Conservation (phyloP, 2,329 filamentous ascomycete species). For the Trichoderma afroharzianum region DNA sequence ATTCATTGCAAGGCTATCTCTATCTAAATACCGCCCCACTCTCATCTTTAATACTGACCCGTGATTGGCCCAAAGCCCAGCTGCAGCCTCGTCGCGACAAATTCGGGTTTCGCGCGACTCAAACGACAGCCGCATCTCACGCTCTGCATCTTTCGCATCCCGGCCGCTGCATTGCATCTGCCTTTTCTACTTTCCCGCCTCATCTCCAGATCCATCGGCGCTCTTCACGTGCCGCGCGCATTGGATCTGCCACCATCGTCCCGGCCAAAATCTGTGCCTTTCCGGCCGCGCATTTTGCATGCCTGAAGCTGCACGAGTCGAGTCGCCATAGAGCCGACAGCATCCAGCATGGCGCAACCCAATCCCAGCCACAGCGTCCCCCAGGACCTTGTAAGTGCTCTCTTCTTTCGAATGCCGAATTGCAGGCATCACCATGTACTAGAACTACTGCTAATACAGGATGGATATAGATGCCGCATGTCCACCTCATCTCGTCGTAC, state of each 20-base stretch:
- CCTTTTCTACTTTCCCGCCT: neutral
- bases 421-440: neutral
- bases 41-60: neutral
- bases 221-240: constrained; percentile 2
- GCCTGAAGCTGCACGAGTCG: neutral
- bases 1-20: neutral
- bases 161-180: neutral
- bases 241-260: neutral
- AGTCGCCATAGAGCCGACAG: constrained; percentile 5
- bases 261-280: neutral
- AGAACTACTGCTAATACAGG: constrained; percentile 21
- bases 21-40: constrained; percentile 22
- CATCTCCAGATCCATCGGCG: constrained; percentile 6
- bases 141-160: constrained; percentile 11
- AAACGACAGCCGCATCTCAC: neutral
- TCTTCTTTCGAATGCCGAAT: neutral
- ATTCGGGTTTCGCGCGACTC: constrained; percentile 32
- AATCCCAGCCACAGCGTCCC: constrained; percentile 43
- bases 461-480: constrained; percentile 67
- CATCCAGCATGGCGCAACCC: constrained; percentile 36
- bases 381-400: constrained; percentile 38
- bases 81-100: constrained; percentile 37
- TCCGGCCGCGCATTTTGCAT: neutral
- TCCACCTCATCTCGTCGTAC: constrained; percentile 83
- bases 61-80: constrained; percentile 27